Base-by-base conservation (phyloP, 768 basidiomycete genomes). In the Psilocybe tampanensis region DNA sequence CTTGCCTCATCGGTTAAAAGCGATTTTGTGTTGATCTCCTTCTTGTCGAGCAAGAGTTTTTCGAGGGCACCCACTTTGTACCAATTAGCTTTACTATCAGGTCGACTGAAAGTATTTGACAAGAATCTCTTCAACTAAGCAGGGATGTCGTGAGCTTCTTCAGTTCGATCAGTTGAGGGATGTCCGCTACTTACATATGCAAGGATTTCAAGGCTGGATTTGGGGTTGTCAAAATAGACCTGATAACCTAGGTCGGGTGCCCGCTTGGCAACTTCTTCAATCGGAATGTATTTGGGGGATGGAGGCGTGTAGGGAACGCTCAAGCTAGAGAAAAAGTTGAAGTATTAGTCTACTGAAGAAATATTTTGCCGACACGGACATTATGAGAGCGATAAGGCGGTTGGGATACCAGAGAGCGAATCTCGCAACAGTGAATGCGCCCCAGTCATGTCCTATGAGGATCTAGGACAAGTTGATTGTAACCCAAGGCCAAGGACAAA, bases 361-460 rank as follows among this genome's bases (percentile, higher is more conserved):
- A 18, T 2, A 6, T 6, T n/a, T 18, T 33, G 32, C 22, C 45
- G 32, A 18, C 36, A 12, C 83, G 60, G 70, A 89, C 91, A 86
- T 72, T 0, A 80, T 76, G 18, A 92, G 73, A 0, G 84, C 86
- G 5, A 77, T 62, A 33, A 89, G 60, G 32, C 89, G 78, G 13
- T 84, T 72, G 0, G 92, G 89, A 65, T 90, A 71, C 86, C 88
- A 92, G 21, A 90, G 74, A 11, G 88, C 85, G 63, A 94, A 86
- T 19, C 90, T 77, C 42, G 78, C 80, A 1, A 79, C 88, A 12
- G 76, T 81, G 58, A 75, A 82, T 2, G 88, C 74, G 5, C 92
- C 92, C 91, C 91, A 93, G 64, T 94, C 92, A 63, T 93, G 92
- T 0, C 89, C 92, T 55, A 92, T 76, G 54, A 92, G 71, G 11